Conservation (phyloP, 2,329 filamentous ascomycete genomes). For the Microcera coccophila region DNA sequence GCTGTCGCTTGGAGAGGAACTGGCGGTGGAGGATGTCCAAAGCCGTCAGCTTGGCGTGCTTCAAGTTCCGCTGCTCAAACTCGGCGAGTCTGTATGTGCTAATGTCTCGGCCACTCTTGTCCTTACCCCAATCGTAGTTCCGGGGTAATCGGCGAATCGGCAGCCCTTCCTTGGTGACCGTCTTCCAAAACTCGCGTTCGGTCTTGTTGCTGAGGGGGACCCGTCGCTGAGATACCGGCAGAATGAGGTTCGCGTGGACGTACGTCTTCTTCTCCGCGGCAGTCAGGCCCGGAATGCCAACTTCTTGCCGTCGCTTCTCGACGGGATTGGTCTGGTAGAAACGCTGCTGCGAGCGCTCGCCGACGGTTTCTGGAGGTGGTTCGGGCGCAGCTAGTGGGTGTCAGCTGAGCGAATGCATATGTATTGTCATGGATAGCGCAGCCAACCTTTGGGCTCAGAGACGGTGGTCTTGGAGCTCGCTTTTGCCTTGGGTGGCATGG, state of each 20-base stretch:
- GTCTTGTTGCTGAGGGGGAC: constrained; percentile 42
- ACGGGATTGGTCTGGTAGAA: constrained; percentile 50
- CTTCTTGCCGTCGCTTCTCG: constrained; percentile 42
- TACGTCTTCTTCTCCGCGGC: constrained; percentile 48
- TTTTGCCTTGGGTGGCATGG: constrained; percentile 39
- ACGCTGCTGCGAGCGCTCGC: constrained; percentile 45
- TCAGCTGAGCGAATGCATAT: constrained; percentile 4
- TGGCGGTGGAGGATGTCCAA: constrained; percentile 43
- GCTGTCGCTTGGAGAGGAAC: constrained; percentile 40
- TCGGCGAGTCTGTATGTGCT: constrained; percentile 46
- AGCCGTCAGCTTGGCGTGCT: constrained; percentile 41
- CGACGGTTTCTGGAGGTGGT: constrained; percentile 42
- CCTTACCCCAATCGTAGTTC: constrained; percentile 47
- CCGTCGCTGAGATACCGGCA: constrained; percentile 35
- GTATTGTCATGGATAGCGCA: neutral
- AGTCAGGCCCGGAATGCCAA: constrained; percentile 43
- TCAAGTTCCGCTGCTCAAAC: constrained; percentile 40
- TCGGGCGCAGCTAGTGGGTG: constrained; percentile 26
- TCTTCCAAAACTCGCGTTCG: constrained; percentile 57
- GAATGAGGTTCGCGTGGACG: constrained; percentile 44
- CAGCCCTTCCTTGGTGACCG: constrained; percentile 49
- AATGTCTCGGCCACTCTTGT: constrained; percentile 47
- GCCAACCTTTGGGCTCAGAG: constrained; percentile 20
- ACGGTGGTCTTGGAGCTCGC: constrained; percentile 30
- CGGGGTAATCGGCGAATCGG: constrained; percentile 43